Conservation (phyloP, 2,329 filamentous ascomycete genomes). For the Epichloe gansuensis region DNA sequence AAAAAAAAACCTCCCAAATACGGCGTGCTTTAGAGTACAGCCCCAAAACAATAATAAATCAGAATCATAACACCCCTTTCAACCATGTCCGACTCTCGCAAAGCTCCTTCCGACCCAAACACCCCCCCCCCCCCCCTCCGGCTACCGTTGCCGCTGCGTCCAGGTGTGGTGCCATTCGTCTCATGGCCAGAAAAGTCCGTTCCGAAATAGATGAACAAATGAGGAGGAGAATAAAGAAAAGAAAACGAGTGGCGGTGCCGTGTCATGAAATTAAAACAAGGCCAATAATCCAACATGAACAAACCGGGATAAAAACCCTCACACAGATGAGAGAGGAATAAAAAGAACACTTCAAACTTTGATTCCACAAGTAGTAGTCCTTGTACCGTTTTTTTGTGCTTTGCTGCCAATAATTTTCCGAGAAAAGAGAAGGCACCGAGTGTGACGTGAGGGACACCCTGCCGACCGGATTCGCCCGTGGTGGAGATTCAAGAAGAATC, state of each 20-base stretch:
- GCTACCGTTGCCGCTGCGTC: neutral
- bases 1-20: neutral
- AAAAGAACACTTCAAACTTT: neutral
- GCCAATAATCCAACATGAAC: neutral
- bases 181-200: conserved; percentile 1
- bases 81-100: conserved; percentile 6
- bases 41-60: neutral
- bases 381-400: neutral
- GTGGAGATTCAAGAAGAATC: neutral
- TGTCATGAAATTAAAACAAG: conserved; percentile 2
- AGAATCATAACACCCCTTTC: neutral
- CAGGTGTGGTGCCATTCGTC: conserved; percentile 1
- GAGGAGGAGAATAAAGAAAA: neutral
- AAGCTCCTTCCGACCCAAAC: neutral
- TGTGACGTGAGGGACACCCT: neutral
- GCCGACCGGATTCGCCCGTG: neutral
- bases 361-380: neutral
- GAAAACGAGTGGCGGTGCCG: conserved; percentile 2
- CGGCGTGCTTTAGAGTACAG: conserved; percentile 9
- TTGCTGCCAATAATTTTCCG: conserved; percentile 2
- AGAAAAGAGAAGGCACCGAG: neutral
- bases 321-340: neutral
- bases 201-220: neutral
- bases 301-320: neutral
- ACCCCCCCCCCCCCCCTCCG: neutral